Conservation (phyloP, 192 early-diverging fungal species). For the Backusella circina region DNA sequence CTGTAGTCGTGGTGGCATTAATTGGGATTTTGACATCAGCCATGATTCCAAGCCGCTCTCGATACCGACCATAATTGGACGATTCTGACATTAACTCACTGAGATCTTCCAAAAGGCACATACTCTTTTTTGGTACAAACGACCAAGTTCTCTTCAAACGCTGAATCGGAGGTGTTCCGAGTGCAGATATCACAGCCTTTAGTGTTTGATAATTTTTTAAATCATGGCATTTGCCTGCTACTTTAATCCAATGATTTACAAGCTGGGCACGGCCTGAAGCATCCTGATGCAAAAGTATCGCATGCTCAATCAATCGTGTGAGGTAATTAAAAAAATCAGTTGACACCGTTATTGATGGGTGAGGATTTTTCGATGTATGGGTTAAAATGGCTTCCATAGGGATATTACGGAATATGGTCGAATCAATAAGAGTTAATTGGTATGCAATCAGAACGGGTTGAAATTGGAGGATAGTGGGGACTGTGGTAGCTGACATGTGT, state of each 20-base stretch:
- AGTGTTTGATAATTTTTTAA: constrained; percentile 64
- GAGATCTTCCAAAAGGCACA: constrained; percentile 47
- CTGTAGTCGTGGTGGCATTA: background rate
- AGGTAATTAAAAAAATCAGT: constrained; percentile 78
- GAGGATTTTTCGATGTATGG: constrained; percentile 57
- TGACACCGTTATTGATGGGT: constrained; percentile 51
- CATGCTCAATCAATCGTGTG: constrained; percentile 62
- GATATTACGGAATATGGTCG: constrained; percentile 62
- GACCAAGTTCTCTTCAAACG: constrained; percentile 68
- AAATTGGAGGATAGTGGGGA: constrained; percentile 53
- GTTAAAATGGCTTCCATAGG: constrained; percentile 48
- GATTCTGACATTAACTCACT: constrained; percentile 59
- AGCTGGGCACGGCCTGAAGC: constrained; percentile 52
- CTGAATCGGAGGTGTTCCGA: constrained; percentile 63
- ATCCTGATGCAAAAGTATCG: constrained; percentile 54
- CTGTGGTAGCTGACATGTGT: constrained; percentile 38
- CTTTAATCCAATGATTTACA: constrained; percentile 65
- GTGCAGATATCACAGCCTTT: constrained; percentile 60
- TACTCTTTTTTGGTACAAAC: constrained; percentile 58
- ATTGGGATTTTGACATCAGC: background rate
- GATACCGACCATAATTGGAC: constrained; percentile 64
- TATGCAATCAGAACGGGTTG: constrained; percentile 58
- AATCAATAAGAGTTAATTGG: constrained; percentile 66
- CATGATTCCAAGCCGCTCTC: constrained; percentile 35
- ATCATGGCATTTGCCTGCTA: constrained; percentile 50